Percentiles rank a stretch among this genome's conserved stretches.
These are phyloP conservation scores for Diospyros lotus DNA, from an alignment of 148 eudicot species.

Conservation along the genomic window DNA sequence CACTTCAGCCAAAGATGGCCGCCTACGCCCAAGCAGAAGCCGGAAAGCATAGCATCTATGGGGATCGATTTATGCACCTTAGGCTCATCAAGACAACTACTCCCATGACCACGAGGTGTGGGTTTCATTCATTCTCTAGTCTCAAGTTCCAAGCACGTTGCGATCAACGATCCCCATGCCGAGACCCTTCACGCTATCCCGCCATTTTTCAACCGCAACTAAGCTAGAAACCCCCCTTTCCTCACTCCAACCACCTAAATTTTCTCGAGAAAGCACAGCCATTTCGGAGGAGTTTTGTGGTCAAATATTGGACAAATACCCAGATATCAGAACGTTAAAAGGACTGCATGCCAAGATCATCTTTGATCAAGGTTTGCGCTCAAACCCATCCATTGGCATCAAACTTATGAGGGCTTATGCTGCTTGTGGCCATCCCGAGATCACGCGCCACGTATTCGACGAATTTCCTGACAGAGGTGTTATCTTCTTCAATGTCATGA, in stretches of 20 bases:
- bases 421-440: slow-evolving; percentile 33
- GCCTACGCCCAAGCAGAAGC: too few species aligned
- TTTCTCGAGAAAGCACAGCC: slow-evolving; percentile 18
- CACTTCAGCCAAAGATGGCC: too few species aligned
- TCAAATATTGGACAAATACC: slow-evolving; percentile 49
- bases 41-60: too few species aligned
- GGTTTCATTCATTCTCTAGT: too few species aligned
- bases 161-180: too few species aligned
- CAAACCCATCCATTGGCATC: slow-evolving; percentile 46
- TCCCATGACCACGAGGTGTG: too few species aligned
- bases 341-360: slow-evolving; percentile 51
- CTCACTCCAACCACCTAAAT: background rate
- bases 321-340: slow-evolving; percentile 50
- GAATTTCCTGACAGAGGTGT: slow-evolving; percentile 56
- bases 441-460: slow-evolving; percentile 64
- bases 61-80: too few species aligned
- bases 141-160: too few species aligned
- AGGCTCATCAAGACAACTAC: too few species aligned
- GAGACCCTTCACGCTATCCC: background rate
- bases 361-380: slow-evolving; percentile 30
- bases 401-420: slow-evolving; percentile 77
- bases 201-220: slow-evolving; percentile 39
- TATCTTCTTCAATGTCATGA: slow-evolving; percentile 68
- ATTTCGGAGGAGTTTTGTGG: slow-evolving; percentile 34
- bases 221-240: slow-evolving; percentile 15